Percentiles rank a stretch among this genome's conserved stretches.
These are phyloP conservation scores for Pseudomassariella vexata DNA, from an alignment of 2,329 filamentous ascomycete genomes.

Conservation along the genomic window DNA sequence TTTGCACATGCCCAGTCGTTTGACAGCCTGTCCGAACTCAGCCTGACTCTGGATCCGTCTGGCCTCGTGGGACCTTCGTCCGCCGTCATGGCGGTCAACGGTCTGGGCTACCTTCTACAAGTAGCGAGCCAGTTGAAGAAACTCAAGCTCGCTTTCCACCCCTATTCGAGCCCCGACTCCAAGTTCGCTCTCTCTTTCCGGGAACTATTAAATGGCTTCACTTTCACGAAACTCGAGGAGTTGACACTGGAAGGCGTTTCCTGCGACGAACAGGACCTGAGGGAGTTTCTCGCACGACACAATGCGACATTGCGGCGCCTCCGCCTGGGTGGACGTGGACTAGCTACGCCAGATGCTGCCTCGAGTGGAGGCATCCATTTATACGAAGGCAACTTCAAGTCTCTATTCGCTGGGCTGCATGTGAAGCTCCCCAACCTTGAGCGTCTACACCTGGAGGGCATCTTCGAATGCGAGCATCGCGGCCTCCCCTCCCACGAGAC, in stretches of 20 bases:
- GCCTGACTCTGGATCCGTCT: slow-evolving; percentile 34
- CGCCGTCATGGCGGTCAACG: slow-evolving; percentile 34
- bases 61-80: slow-evolving; percentile 28
- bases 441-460: slow-evolving; percentile 39
- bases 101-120: slow-evolving; percentile 35
- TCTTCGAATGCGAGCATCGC: slow-evolving; percentile 35
- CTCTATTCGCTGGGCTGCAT: slow-evolving; percentile 34
- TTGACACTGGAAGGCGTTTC: slow-evolving; percentile 37
- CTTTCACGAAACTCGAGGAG: slow-evolving; percentile 31
- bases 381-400: slow-evolving; percentile 36
- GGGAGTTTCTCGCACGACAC: slow-evolving; percentile 34
- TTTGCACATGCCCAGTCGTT: slow-evolving; percentile 34
- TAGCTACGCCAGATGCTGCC: slow-evolving; percentile 30
- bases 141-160: slow-evolving; percentile 35
- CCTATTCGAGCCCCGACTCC: slow-evolving; percentile 29
- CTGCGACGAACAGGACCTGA: slow-evolving; percentile 37
- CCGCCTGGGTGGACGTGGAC: slow-evolving; percentile 38
- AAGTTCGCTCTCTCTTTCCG: slow-evolving; percentile 35
- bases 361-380: slow-evolving; percentile 39
- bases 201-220: slow-evolving; percentile 31
- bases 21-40: slow-evolving; percentile 30
- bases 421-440: slow-evolving; percentile 30
- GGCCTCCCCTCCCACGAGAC: slow-evolving; percentile 30
- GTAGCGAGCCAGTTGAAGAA: slow-evolving; percentile 28
- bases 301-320: slow-evolving; percentile 31